A percentile compares a stretch with the other conserved stretches of the same genome.
Conservation (phyloP, 305 asterid genomes). For the Fraxinus latifolia region DNA sequence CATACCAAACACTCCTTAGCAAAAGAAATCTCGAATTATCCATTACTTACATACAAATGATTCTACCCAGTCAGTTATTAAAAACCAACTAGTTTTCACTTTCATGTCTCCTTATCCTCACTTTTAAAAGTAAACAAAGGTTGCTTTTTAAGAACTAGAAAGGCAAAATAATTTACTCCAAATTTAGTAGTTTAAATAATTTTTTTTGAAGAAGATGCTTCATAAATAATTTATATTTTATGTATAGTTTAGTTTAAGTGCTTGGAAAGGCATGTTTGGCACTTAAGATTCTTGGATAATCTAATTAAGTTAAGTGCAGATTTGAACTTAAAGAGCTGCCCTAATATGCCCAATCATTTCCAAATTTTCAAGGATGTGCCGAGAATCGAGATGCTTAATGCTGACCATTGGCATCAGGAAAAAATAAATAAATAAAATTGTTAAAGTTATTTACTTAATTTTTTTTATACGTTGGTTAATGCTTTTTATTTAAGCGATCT, state of each 20-base stretch:
- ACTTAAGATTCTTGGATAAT: constrained; percentile 1
- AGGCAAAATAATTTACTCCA: neutral
- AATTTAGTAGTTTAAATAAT: no score
- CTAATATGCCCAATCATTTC: neutral
- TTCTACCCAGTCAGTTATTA: neutral
- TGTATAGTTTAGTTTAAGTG: neutral
- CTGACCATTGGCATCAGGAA: neutral
- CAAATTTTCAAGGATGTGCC: neutral
- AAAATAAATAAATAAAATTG: no score
- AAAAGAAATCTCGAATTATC: neutral
- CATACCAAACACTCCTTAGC: neutral
- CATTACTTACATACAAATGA: neutral
- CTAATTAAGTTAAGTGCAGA: neutral
- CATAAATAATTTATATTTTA: neutral
- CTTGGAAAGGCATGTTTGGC: constrained; percentile 1
- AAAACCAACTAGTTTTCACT: constrained; percentile 8
- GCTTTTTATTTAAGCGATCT: no score
- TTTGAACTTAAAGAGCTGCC: neutral
- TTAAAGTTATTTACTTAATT: neutral
- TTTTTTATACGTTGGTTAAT: neutral
- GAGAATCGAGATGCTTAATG: neutral
- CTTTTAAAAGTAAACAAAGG: constrained; percentile 10
- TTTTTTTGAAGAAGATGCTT: no score
- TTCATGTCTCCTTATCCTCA: constrained; percentile 22
- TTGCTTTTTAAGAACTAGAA: neutral